phyloP scores from a whole-genome alignment of 129 eudicot species.

The Flaveria brownii region DNA sequence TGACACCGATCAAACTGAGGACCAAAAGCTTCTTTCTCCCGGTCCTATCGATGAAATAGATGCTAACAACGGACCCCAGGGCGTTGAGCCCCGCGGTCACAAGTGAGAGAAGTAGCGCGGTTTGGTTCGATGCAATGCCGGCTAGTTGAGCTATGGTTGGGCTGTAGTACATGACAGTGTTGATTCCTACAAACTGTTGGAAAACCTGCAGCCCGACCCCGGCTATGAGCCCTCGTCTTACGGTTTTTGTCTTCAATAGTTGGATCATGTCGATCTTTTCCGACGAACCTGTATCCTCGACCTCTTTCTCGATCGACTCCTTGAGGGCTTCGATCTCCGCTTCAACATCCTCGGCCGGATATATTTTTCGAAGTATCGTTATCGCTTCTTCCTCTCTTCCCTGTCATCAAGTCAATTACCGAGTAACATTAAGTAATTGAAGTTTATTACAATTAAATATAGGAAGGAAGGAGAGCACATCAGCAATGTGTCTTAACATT shows the following conservation, averaged over 20 bases:
- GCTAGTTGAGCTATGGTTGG: slow-evolving; percentile 69
- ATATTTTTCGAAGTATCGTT: slow-evolving; percentile 48
- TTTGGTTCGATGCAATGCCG: slow-evolving; percentile 62
- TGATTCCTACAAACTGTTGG: slow-evolving; percentile 72
- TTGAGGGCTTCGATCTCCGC: slow-evolving; percentile 54
- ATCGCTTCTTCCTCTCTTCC: slow-evolving; percentile 57
- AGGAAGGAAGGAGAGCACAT: too few species aligned
- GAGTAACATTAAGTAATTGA: too few species aligned
- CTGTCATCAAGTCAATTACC: slow-evolving; percentile 25
- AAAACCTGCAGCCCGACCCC: slow-evolving; percentile 62
- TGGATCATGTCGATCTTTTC: slow-evolving; percentile 38
- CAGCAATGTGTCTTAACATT: too few species aligned
- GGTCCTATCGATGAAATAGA: slow-evolving; percentile 49
- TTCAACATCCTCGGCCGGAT: slow-evolving; percentile 46
- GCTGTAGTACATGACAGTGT: slow-evolving; percentile 75
- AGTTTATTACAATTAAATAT: too few species aligned
- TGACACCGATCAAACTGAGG: slow-evolving; percentile 51
- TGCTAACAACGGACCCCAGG: slow-evolving; percentile 59
- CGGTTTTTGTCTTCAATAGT: slow-evolving; percentile 46
- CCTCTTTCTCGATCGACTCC: slow-evolving; percentile 57
- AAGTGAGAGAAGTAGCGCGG: slow-evolving; percentile 63
- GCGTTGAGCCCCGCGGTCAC: slow-evolving; percentile 66
- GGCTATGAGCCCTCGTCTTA: slow-evolving; percentile 61
- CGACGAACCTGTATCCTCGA: slow-evolving; percentile 41
- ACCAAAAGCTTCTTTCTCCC: slow-evolving; percentile 70